A percentile compares a stretch with the other conserved stretches of the same genome.
Conservation (phyloP, 768 basidiomycete genomes). For the Macrolepiota albuminosa region DNA sequence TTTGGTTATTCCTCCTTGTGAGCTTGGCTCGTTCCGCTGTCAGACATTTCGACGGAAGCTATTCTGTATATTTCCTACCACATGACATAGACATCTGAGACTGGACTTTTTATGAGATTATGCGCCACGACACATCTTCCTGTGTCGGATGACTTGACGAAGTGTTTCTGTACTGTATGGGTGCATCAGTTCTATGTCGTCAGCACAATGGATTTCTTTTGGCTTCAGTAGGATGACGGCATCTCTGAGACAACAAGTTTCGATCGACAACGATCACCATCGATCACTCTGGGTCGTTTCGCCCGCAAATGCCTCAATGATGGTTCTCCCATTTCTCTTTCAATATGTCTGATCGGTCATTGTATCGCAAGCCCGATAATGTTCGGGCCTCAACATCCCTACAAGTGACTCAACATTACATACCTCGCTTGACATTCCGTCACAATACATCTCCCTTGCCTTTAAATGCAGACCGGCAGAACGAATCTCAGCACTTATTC, state of each 20-base stretch:
- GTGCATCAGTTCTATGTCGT: not conserved
- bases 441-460: slow-evolving; percentile 2
- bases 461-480: not conserved
- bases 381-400: not conserved
- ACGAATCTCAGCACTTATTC: not conserved
- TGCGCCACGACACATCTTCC: not conserved
- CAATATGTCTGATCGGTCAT: not conserved
- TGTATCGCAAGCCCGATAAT: not conserved
- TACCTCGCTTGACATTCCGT: not conserved
- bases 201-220: not conserved
- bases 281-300: not conserved
- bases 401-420: not conserved
- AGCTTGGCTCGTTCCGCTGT: slow-evolving; percentile 68
- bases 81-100: not conserved
- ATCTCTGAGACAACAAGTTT: not conserved
- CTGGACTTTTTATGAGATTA: not conserved
- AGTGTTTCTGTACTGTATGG: not conserved
- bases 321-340: not conserved
- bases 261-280: slow-evolving; percentile 1
- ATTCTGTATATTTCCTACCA: not conserved
- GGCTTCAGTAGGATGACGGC: not conserved
- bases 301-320: not conserved
- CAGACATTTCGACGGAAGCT: slow-evolving; percentile 29
- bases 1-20: slow-evolving; percentile 23
- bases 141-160: not conserved